Conservation (phyloP, 257 asterid species). For the Anisodus tanguticus region DNA sequence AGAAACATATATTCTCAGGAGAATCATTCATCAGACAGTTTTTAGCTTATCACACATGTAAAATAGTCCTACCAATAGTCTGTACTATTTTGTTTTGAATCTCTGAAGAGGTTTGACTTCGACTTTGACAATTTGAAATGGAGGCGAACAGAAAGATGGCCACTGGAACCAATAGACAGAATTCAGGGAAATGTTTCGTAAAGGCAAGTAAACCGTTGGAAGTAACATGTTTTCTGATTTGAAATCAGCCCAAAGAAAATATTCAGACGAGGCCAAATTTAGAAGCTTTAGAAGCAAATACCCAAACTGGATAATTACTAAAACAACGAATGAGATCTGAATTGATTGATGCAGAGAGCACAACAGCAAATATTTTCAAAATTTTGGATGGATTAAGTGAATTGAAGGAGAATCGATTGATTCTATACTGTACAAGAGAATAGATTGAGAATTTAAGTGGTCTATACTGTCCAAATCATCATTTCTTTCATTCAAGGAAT, state of each 20-base stretch:
- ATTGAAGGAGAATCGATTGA: not conserved
- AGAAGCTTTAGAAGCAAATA: not conserved
- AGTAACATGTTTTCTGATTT: not conserved
- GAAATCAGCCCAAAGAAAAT: conserved; percentile 9
- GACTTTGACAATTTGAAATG: conserved; percentile 12
- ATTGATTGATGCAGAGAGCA: conserved; percentile 11
- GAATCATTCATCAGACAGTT: not conserved
- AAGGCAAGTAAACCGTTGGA: not conserved
- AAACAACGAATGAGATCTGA: not conserved
- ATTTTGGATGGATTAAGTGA: not conserved
- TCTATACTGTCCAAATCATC: not conserved
- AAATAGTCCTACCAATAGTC: not conserved
- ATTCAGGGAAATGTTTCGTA: conserved; percentile 2
- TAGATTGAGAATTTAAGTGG: not conserved
- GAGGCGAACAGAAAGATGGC: not conserved
- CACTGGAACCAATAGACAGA: conserved; percentile 17
- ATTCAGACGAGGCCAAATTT: not conserved
- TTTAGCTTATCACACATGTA: conserved; percentile 21
- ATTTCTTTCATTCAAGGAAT: conserved; percentile 11
- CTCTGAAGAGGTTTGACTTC: not conserved
- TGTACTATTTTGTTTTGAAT: not conserved
- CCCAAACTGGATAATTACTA: not conserved
- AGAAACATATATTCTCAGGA: not conserved
- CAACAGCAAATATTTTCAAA: not conserved
- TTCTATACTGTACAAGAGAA: not conserved